Evolutionary conservation across 2,329 filamentous ascomycete species (phyloP).

Genomic region (Pseudogymnoascus sp.): DNA sequence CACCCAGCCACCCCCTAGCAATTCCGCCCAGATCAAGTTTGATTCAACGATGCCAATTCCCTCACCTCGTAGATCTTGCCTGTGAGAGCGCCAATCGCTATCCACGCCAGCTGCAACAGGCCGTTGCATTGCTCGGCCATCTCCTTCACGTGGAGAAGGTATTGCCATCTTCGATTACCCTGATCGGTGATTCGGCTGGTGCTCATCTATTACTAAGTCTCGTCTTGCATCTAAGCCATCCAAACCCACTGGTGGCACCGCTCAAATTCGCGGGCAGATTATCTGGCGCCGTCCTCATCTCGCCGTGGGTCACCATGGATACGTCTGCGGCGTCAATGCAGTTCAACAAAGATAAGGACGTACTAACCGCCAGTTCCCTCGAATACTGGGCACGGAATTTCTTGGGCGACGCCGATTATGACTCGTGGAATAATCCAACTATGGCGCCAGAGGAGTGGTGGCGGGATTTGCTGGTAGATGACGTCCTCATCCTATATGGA

Average conservation of each 20-base stretch:
- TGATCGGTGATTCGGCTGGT: conserved; percentile 48
- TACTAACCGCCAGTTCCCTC: conserved; percentile 36
- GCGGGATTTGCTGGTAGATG: conserved; percentile 38
- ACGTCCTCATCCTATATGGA: conserved; percentile 47
- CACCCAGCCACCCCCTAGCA: not conserved
- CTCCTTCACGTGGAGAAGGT: conserved; percentile 30
- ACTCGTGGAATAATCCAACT: conserved; percentile 48
- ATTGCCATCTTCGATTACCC: conserved; percentile 32
- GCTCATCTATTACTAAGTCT: conserved; percentile 40
- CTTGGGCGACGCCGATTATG: conserved; percentile 32
- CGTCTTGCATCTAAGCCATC: conserved; percentile 46
- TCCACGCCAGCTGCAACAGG: conserved; percentile 42
- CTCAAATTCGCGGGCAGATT: conserved; percentile 40
- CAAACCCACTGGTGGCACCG: conserved; percentile 42
- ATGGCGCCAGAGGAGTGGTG: conserved; percentile 47
- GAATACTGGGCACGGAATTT: conserved; percentile 42
- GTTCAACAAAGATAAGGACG: conserved; percentile 44
- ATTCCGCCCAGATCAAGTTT: not conserved
- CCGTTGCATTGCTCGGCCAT: conserved; percentile 35
- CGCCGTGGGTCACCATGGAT: conserved; percentile 51
- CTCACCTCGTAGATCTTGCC: conserved; percentile 33
- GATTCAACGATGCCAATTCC: not conserved
- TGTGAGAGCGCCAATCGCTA: conserved; percentile 34
- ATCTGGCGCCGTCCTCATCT: conserved; percentile 45
- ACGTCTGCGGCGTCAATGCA: conserved; percentile 35